Evolutionary conservation across 768 basidiomycete genomes (phyloP).

Genomic region (Asterophora parasitica): DNA sequence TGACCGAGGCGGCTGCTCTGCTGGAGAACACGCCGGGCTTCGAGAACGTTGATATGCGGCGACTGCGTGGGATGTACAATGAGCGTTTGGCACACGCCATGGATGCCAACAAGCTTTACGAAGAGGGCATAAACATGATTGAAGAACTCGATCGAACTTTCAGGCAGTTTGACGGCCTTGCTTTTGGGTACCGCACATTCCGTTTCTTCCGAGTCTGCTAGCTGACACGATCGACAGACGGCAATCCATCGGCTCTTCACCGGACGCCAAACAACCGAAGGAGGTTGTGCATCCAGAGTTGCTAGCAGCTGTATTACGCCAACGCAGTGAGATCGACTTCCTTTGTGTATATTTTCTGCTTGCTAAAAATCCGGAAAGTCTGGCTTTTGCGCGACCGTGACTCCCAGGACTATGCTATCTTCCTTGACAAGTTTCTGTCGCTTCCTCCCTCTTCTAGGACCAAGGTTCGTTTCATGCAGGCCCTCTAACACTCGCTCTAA

Average conservation of each 20-base stretch:
- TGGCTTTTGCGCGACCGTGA: slow-evolving; percentile 61
- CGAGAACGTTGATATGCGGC: slow-evolving; percentile 54
- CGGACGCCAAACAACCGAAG: slow-evolving; percentile 20
- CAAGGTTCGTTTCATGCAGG: slow-evolving; percentile 39
- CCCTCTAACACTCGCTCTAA: not conserved
- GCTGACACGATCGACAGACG: slow-evolving; percentile 30
- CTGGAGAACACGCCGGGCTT: slow-evolving; percentile 45
- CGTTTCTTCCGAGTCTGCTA: not conserved
- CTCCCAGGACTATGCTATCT: slow-evolving; percentile 42
- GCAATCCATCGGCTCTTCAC: slow-evolving; percentile 37
- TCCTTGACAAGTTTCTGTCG: slow-evolving; percentile 55
- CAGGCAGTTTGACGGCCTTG: slow-evolving; percentile 42
- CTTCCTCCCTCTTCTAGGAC: slow-evolving; percentile 53
- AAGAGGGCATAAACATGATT: slow-evolving; percentile 51
- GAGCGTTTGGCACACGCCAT: slow-evolving; percentile 34
- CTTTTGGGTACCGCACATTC: slow-evolving; percentile 35
- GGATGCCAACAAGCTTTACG: slow-evolving; percentile 51
- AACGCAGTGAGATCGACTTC: slow-evolving; percentile 52
- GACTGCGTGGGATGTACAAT: slow-evolving; percentile 53
- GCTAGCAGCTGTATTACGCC: slow-evolving; percentile 56
- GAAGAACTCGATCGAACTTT: slow-evolving; percentile 58
- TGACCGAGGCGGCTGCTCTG: slow-evolving; percentile 46
- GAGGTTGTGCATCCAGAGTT: slow-evolving; percentile 59
- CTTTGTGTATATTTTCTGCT: not conserved
- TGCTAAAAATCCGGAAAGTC: slow-evolving; percentile 34